Evolutionary conservation across 306 rosid species (phyloP).

Genomic region (Cicer cuneatum): DNA sequence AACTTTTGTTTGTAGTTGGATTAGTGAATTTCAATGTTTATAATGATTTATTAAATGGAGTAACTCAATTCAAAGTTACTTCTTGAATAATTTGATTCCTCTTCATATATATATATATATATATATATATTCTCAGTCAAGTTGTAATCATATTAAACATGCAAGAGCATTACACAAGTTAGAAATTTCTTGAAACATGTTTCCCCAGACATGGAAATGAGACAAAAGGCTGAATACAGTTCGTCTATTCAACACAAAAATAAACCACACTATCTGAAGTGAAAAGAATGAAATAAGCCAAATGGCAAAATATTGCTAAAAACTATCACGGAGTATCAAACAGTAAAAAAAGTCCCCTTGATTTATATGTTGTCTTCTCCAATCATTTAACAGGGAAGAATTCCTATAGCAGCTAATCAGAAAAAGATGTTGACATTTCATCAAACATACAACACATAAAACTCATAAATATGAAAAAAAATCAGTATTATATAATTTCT

Average conservation of each 20-base stretch:
- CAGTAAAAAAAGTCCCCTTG: not conserved
- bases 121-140: not conserved
- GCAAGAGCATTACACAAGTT: constrained; percentile 20
- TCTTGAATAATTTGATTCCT: too few species aligned
- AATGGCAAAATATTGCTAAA: not conserved
- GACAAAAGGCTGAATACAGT: constrained; percentile 7
- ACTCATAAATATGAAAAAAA: constrained; percentile 30
- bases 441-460: constrained; percentile 27
- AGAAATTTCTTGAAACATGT: constrained; percentile 16
- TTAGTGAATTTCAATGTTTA: too few species aligned
- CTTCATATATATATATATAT: too few species aligned
- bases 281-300: constrained; percentile 20
- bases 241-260: not conserved
- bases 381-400: constrained; percentile 31
- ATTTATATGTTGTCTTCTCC: constrained; percentile 28
- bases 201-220: constrained; percentile 11
- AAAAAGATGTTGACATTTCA: constrained; percentile 30
- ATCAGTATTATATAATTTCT: constrained; percentile 7
- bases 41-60: too few species aligned
- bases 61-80: too few species aligned
- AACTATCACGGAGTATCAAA: constrained; percentile 15
- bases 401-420: constrained; percentile 13
- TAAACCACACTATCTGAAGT: constrained; percentile 5
- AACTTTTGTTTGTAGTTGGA: too few species aligned
- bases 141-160: constrained; percentile 17